Evolutionary conservation across 306 rosid species (phyloP), one percentile per base, ranked within the genome.

Genomic region (Vachellia pachyceras): DNA sequence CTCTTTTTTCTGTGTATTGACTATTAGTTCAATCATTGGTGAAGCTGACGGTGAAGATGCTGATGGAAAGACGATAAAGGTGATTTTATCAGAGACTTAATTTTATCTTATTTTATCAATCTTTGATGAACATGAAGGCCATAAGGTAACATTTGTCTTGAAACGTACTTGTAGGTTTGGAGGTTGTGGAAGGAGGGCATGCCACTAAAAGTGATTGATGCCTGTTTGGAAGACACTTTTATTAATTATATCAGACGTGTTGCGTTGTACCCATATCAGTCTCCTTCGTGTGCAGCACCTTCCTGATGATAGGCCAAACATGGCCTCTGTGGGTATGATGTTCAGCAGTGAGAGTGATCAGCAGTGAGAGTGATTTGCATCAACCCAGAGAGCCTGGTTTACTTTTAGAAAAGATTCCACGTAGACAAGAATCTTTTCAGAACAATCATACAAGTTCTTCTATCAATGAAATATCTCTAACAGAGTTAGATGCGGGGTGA

Each of bases 341-440:
- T 50, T 85, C 17, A 78, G 80, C n/a, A n/a, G n/a, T n/a, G n/a
- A n/a, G n/a, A n/a, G n/a, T n/a, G n/a, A n/a, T n/a, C n/a, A n/a
- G n/a, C 12, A 86, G 87, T 69, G 83, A 82, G 52, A 73, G 14
- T 50, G 13, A 15, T 1, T 84, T 88, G 71, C 71, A 85, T 18
- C 82, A 75, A 20, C 93, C 93, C 5, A 82, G 64, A n/a, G 84
- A 90, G 20, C 90, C 88, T 0, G 79, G 79, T 50, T 87, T 85
- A 45, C 75, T 82, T 13, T 25, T 77, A 1, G 36, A 44, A 15
- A 63, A 11, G 7, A 60, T 1, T 33, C 29, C 69, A 2, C 1
- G 10, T 11, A 60, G 58, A 44, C 45, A 29, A 0, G 77, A 76
- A 52, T 23, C 73, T 33, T 82, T 77, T 36, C 54, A 4, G 1